These are phyloP conservation scores for Fusarium pseudonygamai DNA, from an alignment of 2,329 filamentous ascomycete genomes.

Conservation along the genomic window DNA sequence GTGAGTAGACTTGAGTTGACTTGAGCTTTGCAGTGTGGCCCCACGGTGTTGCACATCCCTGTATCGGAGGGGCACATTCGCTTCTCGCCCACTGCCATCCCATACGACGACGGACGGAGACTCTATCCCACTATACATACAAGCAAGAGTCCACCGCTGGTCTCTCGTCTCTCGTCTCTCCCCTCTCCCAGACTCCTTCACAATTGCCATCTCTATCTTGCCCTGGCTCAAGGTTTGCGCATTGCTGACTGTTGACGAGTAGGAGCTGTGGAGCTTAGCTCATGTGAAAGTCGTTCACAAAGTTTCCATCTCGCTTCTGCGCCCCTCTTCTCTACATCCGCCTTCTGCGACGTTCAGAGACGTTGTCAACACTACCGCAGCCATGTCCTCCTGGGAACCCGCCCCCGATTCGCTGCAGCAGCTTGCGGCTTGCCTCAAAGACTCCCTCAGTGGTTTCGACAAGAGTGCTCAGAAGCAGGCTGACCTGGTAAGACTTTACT, in stretches of 20 bases:
- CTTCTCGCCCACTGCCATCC: slow-evolving; percentile 36
- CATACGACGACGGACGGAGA: slow-evolving; percentile 12
- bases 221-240: slow-evolving; percentile 26
- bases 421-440: slow-evolving; percentile 87
- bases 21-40: slow-evolving; percentile 39
- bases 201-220: slow-evolving; percentile 17
- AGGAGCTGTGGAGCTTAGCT: slow-evolving; percentile 42
- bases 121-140: slow-evolving; percentile 28
- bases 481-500: slow-evolving; percentile 72
- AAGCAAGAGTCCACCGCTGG: slow-evolving; percentile 40
- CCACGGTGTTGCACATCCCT: slow-evolving; percentile 41
- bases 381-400: slow-evolving; percentile 93
- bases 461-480: slow-evolving; percentile 86
- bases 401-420: slow-evolving; percentile 86
- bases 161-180: slow-evolving; percentile 23
- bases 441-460: slow-evolving; percentile 89
- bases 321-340: slow-evolving; percentile 25
- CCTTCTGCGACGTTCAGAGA: slow-evolving; percentile 31
- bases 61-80: slow-evolving; percentile 44
- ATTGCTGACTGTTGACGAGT: slow-evolving; percentile 33
- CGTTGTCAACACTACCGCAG: slow-evolving; percentile 40
- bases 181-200: slow-evolving; percentile 21
- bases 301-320: slow-evolving; percentile 22
- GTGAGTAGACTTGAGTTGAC: slow-evolving; percentile 26
- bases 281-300: slow-evolving; percentile 39